A percentile compares a stretch with the other conserved stretches of the same genome.
Conservation (phyloP, 768 basidiomycete species). For the Rhodotorula sphaerocarpa region DNA sequence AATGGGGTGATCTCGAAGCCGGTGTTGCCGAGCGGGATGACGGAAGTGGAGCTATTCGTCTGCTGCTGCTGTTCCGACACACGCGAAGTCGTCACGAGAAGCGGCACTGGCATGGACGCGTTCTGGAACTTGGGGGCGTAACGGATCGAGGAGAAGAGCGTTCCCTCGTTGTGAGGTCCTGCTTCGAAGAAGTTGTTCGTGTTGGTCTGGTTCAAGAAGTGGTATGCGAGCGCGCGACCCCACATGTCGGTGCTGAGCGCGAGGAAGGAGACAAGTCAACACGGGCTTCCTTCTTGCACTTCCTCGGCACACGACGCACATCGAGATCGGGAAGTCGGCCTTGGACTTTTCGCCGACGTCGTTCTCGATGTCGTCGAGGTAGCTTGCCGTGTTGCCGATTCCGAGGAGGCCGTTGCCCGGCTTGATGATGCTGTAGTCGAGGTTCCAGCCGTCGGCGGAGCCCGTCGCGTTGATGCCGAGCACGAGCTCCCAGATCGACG, state of each 20-base stretch:
- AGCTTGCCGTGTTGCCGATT: conserved; percentile 50
- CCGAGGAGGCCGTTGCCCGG: conserved; percentile 51
- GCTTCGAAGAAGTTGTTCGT: background rate
- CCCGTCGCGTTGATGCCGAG: conserved; percentile 17
- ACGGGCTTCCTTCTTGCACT: no score
- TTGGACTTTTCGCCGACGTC: conserved; percentile 31
- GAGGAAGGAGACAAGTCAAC: no score
- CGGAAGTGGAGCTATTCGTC: conserved; percentile 7
- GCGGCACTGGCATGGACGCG: conserved; percentile 57
- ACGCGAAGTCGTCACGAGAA: conserved; percentile 49
- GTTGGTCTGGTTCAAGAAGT: conserved; percentile 45
- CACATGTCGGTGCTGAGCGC: conserved; percentile 36
- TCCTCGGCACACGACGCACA: background rate
- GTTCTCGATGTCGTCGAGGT: conserved; percentile 41
- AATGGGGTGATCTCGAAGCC: conserved; percentile 29
- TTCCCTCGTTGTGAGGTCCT: conserved; percentile 61
- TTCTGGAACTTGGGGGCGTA: conserved; percentile 50
- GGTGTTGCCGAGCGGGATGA: conserved; percentile 36
- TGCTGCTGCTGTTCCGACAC: conserved; percentile 39
- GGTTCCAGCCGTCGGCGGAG: conserved; percentile 51
- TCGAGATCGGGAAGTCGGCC: conserved; percentile 36
- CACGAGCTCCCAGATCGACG: conserved; percentile 45
- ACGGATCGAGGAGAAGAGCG: conserved; percentile 47
- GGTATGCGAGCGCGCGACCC: conserved; percentile 59
- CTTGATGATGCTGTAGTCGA: conserved; percentile 54